These are phyloP conservation scores for Trypanosoma brucei DNA, from an alignment of 208 protist species.

Conservation along the genomic window DNA sequence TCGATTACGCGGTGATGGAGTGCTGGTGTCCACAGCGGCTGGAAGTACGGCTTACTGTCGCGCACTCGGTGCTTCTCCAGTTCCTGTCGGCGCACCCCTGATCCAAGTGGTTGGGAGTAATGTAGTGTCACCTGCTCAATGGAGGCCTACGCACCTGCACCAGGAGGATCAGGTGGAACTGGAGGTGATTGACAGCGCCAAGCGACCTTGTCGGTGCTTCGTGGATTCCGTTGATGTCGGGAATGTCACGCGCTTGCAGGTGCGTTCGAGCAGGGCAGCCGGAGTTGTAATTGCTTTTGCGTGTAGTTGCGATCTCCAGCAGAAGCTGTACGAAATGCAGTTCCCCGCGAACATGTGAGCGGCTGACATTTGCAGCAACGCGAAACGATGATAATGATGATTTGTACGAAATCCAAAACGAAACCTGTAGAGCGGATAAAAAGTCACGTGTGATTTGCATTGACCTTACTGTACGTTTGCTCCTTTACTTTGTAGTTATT, in stretches of 20 bases:
- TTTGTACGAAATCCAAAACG: too few relatives aligned
- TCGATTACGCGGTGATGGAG: slow-evolving; percentile 77
- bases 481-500: background rate
- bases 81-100: slow-evolving; percentile 79
- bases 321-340: slow-evolving; percentile 89
- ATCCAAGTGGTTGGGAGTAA: slow-evolving; percentile 90
- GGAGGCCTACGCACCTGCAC: slow-evolving; percentile 79
- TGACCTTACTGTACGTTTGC: background rate
- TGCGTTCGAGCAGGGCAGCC: slow-evolving; percentile 81
- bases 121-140: slow-evolving; percentile 84
- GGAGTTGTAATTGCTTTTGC: slow-evolving; percentile 81
- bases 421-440: too few relatives aligned
- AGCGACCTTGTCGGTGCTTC: slow-evolving; percentile 84
- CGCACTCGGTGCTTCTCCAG: slow-evolving; percentile 81
- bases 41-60: slow-evolving; percentile 87
- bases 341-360: slow-evolving; percentile 46
- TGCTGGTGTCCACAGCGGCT: slow-evolving; percentile 82
- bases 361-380: background rate
- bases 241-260: slow-evolving; percentile 74
- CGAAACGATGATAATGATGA: too few relatives aligned
- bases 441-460: background rate
- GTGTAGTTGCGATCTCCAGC: slow-evolving; percentile 82
- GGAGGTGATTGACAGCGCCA: slow-evolving; percentile 77
- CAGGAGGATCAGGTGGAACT: slow-evolving; percentile 89
- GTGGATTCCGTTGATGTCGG: slow-evolving; percentile 86